Conservation (phyloP, 495 filamentous ascomycete species). For the Penicillium flavigenum region DNA sequence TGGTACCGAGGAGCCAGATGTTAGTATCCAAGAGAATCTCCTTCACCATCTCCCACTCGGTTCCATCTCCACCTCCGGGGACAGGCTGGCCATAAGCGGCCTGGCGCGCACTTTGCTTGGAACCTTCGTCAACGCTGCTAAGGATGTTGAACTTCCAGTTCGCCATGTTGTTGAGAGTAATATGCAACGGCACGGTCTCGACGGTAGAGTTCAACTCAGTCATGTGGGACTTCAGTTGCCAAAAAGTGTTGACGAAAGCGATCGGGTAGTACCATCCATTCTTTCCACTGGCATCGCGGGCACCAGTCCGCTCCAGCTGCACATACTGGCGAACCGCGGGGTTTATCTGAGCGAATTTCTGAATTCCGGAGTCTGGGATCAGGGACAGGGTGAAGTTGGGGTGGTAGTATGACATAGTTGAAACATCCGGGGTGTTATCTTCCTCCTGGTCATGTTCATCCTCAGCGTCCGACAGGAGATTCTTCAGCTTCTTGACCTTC, state of each 20-base stretch:
- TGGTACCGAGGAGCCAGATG: constrained; percentile 82
- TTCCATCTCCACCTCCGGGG: constrained; percentile 68
- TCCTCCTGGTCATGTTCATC: constrained; percentile 54
- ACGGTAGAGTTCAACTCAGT: constrained; percentile 89
- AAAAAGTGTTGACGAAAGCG: constrained; percentile 91
- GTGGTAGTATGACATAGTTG: constrained; percentile 85
- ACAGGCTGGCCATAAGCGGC: constrained; percentile 62
- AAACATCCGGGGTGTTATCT: constrained; percentile 55
- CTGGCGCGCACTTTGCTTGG: constrained; percentile 74
- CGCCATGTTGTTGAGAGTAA: constrained; percentile 75
- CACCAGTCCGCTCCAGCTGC: constrained; percentile 69
- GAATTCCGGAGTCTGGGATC: constrained; percentile 73
- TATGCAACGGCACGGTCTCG: constrained; percentile 74
- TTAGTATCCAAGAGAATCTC: constrained; percentile 92
- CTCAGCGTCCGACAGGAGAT: constrained; percentile 63
- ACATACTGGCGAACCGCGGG: constrained; percentile 75
- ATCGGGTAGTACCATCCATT: constrained; percentile 98
- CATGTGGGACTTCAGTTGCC: constrained; percentile 93
- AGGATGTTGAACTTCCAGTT: constrained; percentile 92
- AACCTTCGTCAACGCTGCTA: constrained; percentile 79
- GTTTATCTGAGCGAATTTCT: constrained; percentile 64
- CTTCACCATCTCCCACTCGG: constrained; percentile 94
- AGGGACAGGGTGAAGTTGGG: constrained; percentile 89
- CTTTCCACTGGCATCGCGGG: constrained; percentile 74
- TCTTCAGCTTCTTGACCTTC: constrained; percentile 87